These are phyloP conservation scores for Annulohypoxylon bovei DNA, from an alignment of 495 filamentous ascomycete genomes.

Conservation along the genomic window DNA sequence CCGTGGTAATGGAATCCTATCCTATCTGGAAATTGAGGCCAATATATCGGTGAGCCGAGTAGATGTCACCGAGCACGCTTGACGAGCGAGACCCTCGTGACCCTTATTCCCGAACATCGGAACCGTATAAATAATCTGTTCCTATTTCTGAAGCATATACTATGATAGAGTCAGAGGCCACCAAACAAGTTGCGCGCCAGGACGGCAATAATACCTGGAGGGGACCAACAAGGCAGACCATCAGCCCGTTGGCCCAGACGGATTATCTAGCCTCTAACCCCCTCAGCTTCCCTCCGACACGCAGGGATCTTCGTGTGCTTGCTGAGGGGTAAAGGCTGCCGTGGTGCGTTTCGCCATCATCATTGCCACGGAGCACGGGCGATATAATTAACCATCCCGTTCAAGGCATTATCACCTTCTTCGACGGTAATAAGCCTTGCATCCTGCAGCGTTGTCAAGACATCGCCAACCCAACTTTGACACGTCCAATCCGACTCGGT, in stretches of 20 bases:
- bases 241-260: neutral
- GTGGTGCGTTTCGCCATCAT: neutral
- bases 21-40: neutral
- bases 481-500: conserved; percentile 44
- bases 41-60: conserved; percentile 18
- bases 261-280: conserved; percentile 18
- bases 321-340: conserved; percentile 19
- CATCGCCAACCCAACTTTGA: conserved; percentile 47
- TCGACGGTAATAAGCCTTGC: conserved; percentile 45
- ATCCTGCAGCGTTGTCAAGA: conserved; percentile 47
- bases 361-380: conserved; percentile 47
- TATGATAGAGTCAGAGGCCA: conserved; percentile 20
- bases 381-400: conserved; percentile 48
- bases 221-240: conserved; percentile 3
- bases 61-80: conserved; percentile 4
- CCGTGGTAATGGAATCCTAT: neutral
- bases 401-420: conserved; percentile 45
- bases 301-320: conserved; percentile 12
- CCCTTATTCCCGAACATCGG: conserved; percentile 4
- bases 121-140: neutral
- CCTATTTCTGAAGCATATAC: conserved; percentile 10
- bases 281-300: conserved; percentile 5
- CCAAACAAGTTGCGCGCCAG: neutral
- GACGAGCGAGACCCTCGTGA: neutral
- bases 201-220: conserved; percentile 9